Evolutionary conservation across 345 rosid genomes (phyloP), one percentile per base, ranked within the genome.

Genomic region (Heritiera fomes): DNA sequence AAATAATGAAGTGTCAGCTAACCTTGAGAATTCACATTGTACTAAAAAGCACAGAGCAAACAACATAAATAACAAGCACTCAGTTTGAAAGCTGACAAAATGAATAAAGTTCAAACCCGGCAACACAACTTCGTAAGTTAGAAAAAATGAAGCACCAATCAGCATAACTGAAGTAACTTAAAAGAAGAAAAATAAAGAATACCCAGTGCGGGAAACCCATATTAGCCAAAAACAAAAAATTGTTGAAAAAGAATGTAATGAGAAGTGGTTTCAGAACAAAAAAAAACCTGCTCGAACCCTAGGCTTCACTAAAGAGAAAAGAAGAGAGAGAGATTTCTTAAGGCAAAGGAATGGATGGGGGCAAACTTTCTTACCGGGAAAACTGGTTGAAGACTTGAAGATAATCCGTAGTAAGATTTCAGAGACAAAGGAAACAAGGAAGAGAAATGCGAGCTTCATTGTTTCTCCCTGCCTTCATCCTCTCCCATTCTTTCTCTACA

Each of bases 1-100:
- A 47, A 52, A 71, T 5, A 71, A 71, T 50, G 20, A 53, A 52
- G 47, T 17, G 43, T 52, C 75, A 52, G 45, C 75, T 17, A 53
- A 72, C 62, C 62, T 53, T 18, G 30, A 18, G 18, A 70, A 47
- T 13, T 52, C 62, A 72, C 32, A 72, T 4, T 6, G 56, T 28
- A 46, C 41, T 70, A 13, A 28, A 53, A 70, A 18, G 28, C 28
- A 45, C 72, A 5, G 49, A 14, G 20, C 5, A 28, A 30, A 71
- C 43, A 71, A 50, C 38, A 32, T 52, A 17, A 30, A 53, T 28
- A 61, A 32, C 2, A 62, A 32, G 8, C 41, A 34, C 30, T 38
- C 6, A 2, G 71, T 66, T 18, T 38, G 38, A 20, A 3, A 23
- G 12, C 73, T 23, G 32, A 5, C 23, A 8, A 49, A 49, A 49